These are phyloP conservation scores for Venturia aucupariae DNA, from an alignment of 2,329 filamentous ascomycete species.

Conservation along the genomic window DNA sequence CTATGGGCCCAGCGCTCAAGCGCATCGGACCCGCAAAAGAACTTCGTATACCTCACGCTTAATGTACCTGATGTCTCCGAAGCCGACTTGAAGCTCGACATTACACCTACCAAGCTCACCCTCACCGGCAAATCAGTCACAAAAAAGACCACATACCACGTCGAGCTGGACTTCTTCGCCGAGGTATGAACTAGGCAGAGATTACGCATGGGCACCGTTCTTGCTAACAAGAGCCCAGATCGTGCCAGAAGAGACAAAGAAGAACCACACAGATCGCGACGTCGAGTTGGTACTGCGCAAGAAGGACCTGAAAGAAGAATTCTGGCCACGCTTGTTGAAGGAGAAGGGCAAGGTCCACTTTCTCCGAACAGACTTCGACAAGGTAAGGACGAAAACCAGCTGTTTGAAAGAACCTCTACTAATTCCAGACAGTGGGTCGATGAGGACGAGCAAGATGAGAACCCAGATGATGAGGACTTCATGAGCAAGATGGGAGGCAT, in stretches of 20 bases:
- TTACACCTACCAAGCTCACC: constrained; percentile 65
- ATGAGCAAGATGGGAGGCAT: constrained; percentile 46
- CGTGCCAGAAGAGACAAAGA: constrained; percentile 73
- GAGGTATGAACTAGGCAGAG: constrained; percentile 36
- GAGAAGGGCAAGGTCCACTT: constrained; percentile 83
- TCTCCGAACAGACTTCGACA: constrained; percentile 98
- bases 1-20: constrained; percentile 98
- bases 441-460: constrained; percentile 95
- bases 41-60: constrained; percentile 92
- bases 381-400: constrained; percentile 42
- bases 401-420: constrained; percentile 15
- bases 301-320: constrained; percentile 91
- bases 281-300: constrained; percentile 88
- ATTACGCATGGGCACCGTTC: neutral
- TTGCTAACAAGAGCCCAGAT: constrained; percentile 41
- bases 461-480: constrained; percentile 64
- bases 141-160: constrained; percentile 78
- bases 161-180: constrained; percentile 78
- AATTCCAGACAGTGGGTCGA: constrained; percentile 65
- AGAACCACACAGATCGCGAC: constrained; percentile 79
- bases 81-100: constrained; percentile 68
- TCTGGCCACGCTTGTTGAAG: constrained; percentile 93
- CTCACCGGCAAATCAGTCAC: constrained; percentile 77
- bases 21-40: constrained; percentile 68
- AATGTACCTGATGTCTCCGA: constrained; percentile 74